These are phyloP conservation scores for Alectoria sarmentosa DNA, from an alignment of 495 filamentous ascomycete species.

Conservation along the genomic window DNA sequence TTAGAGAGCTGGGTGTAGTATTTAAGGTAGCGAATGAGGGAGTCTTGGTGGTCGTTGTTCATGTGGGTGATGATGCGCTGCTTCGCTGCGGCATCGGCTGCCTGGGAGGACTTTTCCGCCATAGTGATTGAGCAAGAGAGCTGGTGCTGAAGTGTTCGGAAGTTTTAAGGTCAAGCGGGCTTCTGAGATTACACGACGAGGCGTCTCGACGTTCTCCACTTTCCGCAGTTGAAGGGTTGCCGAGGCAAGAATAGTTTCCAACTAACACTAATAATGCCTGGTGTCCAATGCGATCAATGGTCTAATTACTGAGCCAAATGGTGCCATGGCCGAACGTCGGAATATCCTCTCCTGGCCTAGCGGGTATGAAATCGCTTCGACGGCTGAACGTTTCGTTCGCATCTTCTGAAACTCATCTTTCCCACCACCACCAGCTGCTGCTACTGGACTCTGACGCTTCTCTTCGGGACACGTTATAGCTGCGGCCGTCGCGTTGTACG, in stretches of 20 bases:
- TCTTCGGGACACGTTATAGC: background rate
- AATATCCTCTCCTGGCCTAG: slow-evolving; percentile 1
- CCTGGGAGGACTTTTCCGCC: slow-evolving; percentile 1
- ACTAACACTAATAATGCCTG: no score
- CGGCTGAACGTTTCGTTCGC: background rate
- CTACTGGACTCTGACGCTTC: background rate
- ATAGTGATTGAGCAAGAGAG: no score
- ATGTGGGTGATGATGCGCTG: slow-evolving; percentile 68
- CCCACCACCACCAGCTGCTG: background rate
- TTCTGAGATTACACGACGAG: background rate
- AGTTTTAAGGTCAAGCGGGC: no score
- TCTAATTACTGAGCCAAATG: background rate
- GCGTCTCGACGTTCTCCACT: background rate
- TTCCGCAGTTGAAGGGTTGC: background rate
- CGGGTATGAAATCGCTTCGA: background rate
- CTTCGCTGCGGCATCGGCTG: slow-evolving; percentile 36
- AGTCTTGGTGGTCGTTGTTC: slow-evolving; percentile 67
- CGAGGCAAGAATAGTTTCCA: background rate
- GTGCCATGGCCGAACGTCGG: background rate
- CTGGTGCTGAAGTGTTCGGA: no score
- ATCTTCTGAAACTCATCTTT: background rate
- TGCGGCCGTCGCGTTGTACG: background rate
- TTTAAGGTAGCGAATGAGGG: slow-evolving; percentile 59
- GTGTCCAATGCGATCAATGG: no score
- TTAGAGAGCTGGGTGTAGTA: slow-evolving; percentile 49